phyloP scores from a whole-genome alignment of 2,329 filamentous ascomycete genomes.

The Xylaria sp. region DNA sequence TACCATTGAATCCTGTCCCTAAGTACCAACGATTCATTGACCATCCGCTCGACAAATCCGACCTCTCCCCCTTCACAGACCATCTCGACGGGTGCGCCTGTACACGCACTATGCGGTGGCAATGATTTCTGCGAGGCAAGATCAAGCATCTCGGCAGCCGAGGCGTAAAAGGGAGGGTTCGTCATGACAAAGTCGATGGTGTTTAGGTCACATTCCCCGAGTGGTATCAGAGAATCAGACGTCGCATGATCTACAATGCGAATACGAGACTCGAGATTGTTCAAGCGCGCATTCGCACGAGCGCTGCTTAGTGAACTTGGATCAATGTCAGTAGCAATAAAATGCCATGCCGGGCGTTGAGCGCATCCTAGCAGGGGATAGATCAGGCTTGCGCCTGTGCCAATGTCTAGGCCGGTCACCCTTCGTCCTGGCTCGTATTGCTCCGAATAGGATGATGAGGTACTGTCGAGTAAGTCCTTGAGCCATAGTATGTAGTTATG shows the following conservation, averaged over 20 bases:
- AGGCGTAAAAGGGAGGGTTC: conserved; percentile 92
- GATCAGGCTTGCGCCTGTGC: conserved; percentile 85
- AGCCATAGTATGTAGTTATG: conserved; percentile 92
- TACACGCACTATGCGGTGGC: conserved; percentile 66
- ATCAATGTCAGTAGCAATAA: conserved; percentile 77
- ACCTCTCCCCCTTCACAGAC: conserved; percentile 73
- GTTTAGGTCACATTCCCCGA: conserved; percentile 47
- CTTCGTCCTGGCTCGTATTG: conserved; percentile 40
- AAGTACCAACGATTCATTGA: conserved; percentile 61
- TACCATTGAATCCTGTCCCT: conserved; percentile 72
- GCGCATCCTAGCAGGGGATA: conserved; percentile 77
- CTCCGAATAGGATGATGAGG: conserved; percentile 48
- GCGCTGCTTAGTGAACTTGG: conserved; percentile 62
- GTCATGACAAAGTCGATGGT: conserved; percentile 79
- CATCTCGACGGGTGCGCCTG: conserved; percentile 80
- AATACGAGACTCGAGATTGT: conserved; percentile 60
- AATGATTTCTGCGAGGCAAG: conserved; percentile 62
- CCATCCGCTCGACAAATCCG: conserved; percentile 64
- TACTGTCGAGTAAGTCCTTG: conserved; percentile 71
- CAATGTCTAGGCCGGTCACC: conserved; percentile 73
- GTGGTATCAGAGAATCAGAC: conserved; percentile 55
- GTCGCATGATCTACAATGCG: conserved; percentile 52
- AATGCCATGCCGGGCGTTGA: conserved; percentile 63
- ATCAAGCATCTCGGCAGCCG: conserved; percentile 59
- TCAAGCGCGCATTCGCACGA: conserved; percentile 59